Conservation (phyloP, 139 green algal species). For the Pycnococcus provasolii region DNA sequence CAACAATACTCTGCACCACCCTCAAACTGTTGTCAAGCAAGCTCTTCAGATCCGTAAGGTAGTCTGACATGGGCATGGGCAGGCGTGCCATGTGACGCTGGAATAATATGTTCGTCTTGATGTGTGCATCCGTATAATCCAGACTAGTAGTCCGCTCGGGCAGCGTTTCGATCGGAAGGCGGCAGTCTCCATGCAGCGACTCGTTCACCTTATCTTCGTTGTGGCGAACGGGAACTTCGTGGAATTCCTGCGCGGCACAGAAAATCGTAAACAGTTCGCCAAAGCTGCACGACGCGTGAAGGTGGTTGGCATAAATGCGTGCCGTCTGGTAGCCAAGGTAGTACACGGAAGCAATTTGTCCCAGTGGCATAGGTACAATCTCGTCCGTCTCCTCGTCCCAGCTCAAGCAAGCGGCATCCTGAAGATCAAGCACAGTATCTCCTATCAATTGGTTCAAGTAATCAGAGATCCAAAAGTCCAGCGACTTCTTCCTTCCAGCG, state of each 20-base stretch:
- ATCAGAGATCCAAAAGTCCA: too few relatives aligned
- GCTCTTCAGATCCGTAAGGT: conserved; percentile 82
- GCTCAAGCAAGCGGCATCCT: too few relatives aligned
- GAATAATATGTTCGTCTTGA: conserved; percentile 86
- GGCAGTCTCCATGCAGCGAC: conserved; percentile 34
- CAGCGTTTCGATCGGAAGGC: not conserved
- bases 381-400: too few relatives aligned
- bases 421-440: too few relatives aligned
- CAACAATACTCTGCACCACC: conserved; percentile 76
- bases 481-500: too few relatives aligned
- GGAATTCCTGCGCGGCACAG: conserved; percentile 72
- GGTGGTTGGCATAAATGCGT: conserved; percentile 46
- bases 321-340: conserved; percentile 87
- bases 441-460: too few relatives aligned
- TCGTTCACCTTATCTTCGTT: conserved; percentile 95
- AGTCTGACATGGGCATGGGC: conserved; percentile 80
- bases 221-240: conserved; percentile 93
- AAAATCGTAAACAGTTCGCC: conserved; percentile 54
- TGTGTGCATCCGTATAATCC: conserved; percentile 74
- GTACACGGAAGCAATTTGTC: conserved; percentile 80
- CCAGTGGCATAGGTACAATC: conserved; percentile 39
- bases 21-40: conserved; percentile 84
- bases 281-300: conserved; percentile 49
- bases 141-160: too few relatives aligned
- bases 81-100: conserved; percentile 78